Conservation (phyloP, 768 basidiomycete genomes). For the Mycena capillaripes region DNA sequence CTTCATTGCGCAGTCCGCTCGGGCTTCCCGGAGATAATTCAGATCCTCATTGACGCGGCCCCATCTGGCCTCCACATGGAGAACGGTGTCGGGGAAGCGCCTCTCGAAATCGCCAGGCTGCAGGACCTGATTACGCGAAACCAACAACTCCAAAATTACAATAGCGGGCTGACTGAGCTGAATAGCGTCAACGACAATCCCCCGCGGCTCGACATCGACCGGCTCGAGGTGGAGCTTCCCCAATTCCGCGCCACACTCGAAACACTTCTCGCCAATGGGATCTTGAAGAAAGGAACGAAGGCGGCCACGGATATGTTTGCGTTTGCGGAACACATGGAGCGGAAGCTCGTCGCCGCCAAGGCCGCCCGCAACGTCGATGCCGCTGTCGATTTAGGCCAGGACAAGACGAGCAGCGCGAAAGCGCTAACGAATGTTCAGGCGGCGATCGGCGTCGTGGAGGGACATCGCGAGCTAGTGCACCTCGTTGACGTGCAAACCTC, state of each 20-base stretch:
- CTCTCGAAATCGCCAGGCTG: slow-evolving; percentile 53
- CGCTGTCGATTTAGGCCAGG: slow-evolving; percentile 15
- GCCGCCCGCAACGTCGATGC: slow-evolving; percentile 27
- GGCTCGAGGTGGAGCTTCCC: slow-evolving; percentile 41
- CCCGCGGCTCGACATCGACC: slow-evolving; percentile 35
- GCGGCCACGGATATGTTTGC: slow-evolving; percentile 39
- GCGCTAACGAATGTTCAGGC: slow-evolving; percentile 37
- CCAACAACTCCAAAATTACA: slow-evolving; percentile 4
- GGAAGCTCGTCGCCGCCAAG: slow-evolving; percentile 41
- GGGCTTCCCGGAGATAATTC: slow-evolving; percentile 51
- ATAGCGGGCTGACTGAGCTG: slow-evolving; percentile 10
- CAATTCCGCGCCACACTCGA: slow-evolving; percentile 44
- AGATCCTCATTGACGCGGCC: slow-evolving; percentile 53
- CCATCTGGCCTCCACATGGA: slow-evolving; percentile 61
- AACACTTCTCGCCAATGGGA: slow-evolving; percentile 40
- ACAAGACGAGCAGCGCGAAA: slow-evolving; percentile 26
- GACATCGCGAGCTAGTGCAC: slow-evolving; percentile 48
- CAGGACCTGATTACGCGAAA: slow-evolving; percentile 44
- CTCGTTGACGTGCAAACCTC: slow-evolving; percentile 55
- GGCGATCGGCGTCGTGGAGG: slow-evolving; percentile 33
- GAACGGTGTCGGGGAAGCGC: slow-evolving; percentile 63
- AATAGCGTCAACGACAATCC: slow-evolving; percentile 29
- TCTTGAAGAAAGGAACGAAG: slow-evolving; percentile 40
- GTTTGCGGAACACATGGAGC: slow-evolving; percentile 48
- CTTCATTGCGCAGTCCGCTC: slow-evolving; percentile 62